Evolutionary conservation across 2,329 filamentous ascomycete species (phyloP).

Genomic region (Coleophoma eucalyptorum): DNA sequence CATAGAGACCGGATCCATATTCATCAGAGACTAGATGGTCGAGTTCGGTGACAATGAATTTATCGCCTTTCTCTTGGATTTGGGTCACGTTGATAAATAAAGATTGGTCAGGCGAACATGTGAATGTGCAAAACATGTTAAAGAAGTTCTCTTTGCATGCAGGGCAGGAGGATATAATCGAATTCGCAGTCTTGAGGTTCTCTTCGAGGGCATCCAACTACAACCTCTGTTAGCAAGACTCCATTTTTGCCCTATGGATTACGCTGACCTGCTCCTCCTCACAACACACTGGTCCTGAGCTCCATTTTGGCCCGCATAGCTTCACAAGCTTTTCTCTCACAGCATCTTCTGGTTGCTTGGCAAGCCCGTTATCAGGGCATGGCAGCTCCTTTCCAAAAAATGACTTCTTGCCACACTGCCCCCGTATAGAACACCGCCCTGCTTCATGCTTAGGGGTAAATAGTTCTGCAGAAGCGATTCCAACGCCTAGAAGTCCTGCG

Average conservation of each 20-base stretch:
- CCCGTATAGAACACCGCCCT: constrained; percentile 85
- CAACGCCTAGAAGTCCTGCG: constrained; percentile 12
- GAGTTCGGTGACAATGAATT: constrained; percentile 73
- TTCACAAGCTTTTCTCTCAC: constrained; percentile 75
- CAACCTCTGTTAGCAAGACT: background rate
- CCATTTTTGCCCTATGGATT: background rate
- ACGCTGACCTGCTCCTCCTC: constrained; percentile 66
- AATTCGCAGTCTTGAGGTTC: constrained; percentile 82
- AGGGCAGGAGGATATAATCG: constrained; percentile 88
- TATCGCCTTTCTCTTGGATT: constrained; percentile 54
- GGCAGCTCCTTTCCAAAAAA: constrained; percentile 88
- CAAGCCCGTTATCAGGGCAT: constrained; percentile 85
- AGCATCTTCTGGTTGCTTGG: constrained; percentile 67
- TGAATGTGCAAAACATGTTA: constrained; percentile 97
- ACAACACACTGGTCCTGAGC: constrained; percentile 80
- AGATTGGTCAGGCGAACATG: constrained; percentile 94
- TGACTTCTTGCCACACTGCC: constrained; percentile 85
- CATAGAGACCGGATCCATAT: constrained; percentile 85
- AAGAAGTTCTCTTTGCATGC: constrained; percentile 99
- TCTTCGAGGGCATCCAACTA: constrained; percentile 76
- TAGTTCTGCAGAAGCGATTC: constrained; percentile 18
- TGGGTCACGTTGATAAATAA: constrained; percentile 90
- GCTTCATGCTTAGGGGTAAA: constrained; percentile 66
- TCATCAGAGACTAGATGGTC: constrained; percentile 83
- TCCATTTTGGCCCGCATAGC: constrained; percentile 87